Evolutionary conservation across 176 grass and related monocot species (phyloP), one percentile per base, ranked within the genome.

Genomic region (Ampelocalamus luodianensis): DNA sequence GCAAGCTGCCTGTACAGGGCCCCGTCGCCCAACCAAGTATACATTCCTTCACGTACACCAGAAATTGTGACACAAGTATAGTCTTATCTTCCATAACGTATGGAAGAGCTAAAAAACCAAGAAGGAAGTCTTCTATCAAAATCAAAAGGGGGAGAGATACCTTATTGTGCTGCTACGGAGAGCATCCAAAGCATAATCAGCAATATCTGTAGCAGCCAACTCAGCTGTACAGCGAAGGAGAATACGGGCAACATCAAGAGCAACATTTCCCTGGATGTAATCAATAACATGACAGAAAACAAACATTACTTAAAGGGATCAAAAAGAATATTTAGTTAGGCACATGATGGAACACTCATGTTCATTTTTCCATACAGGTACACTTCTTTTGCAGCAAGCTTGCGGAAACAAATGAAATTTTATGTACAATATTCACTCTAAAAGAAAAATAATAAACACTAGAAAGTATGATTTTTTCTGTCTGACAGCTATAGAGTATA

Each of bases 181-280:
- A 76, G 89, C 85, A 85, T 89, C 72, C 71, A 98, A 74, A 63
- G 96, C 96, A 95, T 93, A 88, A 75, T 89, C 91, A 53, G 96
- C 63, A 79, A 98, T 98, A 87, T 95, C 96, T 74, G 91, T 95
- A 88, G 85, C 90, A 88, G 89, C 89, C 70, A 98, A 86, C 82
- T 98, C 93, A 40, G 16, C 78, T 68, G 61, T 87, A 65, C 91
- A 90, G 58, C 89, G 54, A 85, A 95, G 86, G 79, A 98, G 91
- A 90, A 98, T 86, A 68, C 91, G 89, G 55, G 96, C 91, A 85
- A 90, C 93, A 93, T 98, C 91, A 89, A 98, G 89, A 71, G 96
- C 93, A 65, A 98, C 96, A 93, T 98, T 98, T 76, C 96, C 96
- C 96, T 95, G 66, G 49, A 75, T 68, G 74, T 69, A 83, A 59